A percentile compares a stretch with the other conserved stretches of the same genome.
These are phyloP conservation scores for Aureobasidium sp. DNA, from an alignment of 2,329 filamentous ascomycete genomes.

Conservation along the genomic window DNA sequence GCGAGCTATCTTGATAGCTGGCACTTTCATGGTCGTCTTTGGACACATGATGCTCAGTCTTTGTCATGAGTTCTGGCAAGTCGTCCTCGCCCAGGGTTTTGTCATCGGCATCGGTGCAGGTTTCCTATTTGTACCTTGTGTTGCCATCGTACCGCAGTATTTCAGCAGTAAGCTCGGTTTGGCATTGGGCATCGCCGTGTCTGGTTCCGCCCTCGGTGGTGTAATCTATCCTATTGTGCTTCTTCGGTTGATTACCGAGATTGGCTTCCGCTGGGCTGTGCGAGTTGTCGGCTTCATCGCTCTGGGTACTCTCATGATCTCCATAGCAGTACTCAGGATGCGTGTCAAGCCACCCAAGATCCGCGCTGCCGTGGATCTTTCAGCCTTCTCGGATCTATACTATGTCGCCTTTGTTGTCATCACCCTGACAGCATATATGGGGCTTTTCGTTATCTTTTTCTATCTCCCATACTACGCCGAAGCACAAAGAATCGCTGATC, in stretches of 20 bases:
- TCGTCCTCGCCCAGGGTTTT: constrained; percentile 43
- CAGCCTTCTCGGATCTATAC: constrained; percentile 36
- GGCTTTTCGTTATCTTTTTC: constrained; percentile 44
- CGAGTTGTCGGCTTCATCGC: constrained; percentile 48
- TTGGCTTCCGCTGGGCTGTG: constrained; percentile 61
- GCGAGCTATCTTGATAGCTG: constrained; percentile 29
- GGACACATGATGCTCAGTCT: constrained; percentile 40
- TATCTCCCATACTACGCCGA: constrained; percentile 55
- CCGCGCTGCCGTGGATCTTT: constrained; percentile 39
- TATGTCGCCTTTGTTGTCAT: constrained; percentile 38
- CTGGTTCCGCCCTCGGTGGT: constrained; percentile 55
- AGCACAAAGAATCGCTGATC: constrained; percentile 43
- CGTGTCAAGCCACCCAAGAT: constrained; percentile 38
- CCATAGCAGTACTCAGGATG: constrained; percentile 36
- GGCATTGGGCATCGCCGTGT: constrained; percentile 41
- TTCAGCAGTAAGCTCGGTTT: constrained; percentile 28
- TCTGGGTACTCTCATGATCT: constrained; percentile 39
- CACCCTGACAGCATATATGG: constrained; percentile 40
- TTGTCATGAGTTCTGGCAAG: constrained; percentile 38
- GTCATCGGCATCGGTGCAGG: constrained; percentile 40
- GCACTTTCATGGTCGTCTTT: constrained; percentile 31
- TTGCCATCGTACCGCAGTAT: constrained; percentile 32
- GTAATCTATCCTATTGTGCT: constrained; percentile 54
- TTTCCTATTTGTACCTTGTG: constrained; percentile 31
- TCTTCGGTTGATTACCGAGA: constrained; percentile 47